Evolutionary conservation across 352 stramenopile genomes (phyloP).

Genomic region (Ophiocytium majus): DNA sequence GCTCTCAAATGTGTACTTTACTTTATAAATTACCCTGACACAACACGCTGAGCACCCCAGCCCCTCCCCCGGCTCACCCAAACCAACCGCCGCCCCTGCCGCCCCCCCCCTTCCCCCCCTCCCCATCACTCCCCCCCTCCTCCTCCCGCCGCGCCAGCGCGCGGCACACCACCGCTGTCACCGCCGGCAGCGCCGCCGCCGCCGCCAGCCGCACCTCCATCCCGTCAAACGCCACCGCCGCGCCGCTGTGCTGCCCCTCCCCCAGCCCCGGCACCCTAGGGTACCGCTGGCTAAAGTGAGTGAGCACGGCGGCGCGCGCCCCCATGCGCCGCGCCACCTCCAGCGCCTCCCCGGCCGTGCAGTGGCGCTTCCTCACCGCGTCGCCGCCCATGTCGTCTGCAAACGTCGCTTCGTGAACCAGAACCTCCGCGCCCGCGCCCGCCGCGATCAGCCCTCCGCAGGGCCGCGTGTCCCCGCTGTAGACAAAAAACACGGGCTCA

Average conservation of each 20-base stretch:
- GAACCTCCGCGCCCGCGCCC: constrained; percentile 36
- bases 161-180: background rate
- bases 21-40: no score
- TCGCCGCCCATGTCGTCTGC: constrained; percentile 75
- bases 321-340: constrained; percentile 67
- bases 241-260: constrained; percentile 26
- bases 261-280: constrained; percentile 52
- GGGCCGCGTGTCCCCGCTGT: constrained; percentile 59
- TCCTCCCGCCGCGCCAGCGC: constrained; percentile 6
- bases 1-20: no score
- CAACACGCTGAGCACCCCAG: no score
- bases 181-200: constrained; percentile 28
- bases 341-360: constrained; percentile 78
- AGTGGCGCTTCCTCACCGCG: constrained; percentile 80
- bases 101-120: background rate
- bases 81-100: background rate
- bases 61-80: no score
- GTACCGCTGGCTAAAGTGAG: constrained; percentile 74
- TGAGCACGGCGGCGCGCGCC: constrained; percentile 73
- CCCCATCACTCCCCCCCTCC: constrained; percentile 17
- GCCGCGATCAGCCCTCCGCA: constrained; percentile 39
- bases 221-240: constrained; percentile 54
- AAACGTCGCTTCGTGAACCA: constrained; percentile 82
- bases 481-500: constrained; percentile 47
- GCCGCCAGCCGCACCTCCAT: constrained; percentile 47